Conservation (phyloP, 805 yeast genomes). For the Teunomyces atbi region DNA sequence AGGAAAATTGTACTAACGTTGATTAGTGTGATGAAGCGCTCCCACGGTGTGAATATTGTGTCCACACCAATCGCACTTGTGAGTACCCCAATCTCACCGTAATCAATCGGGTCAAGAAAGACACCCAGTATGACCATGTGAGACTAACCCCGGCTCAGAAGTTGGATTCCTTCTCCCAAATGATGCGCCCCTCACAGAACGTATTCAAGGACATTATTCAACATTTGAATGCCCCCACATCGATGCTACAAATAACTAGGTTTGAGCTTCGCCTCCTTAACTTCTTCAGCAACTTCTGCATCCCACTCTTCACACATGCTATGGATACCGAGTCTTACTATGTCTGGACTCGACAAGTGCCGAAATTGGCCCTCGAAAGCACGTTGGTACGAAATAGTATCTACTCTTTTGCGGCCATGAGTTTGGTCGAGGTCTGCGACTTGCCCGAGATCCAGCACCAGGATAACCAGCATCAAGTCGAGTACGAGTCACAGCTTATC, state of each 20-base stretch:
- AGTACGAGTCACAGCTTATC: not conserved
- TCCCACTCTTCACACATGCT: conserved; percentile 24
- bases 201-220: not conserved
- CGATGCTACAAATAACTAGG: conserved; percentile 17
- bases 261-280: conserved; percentile 25
- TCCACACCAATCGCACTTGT: conserved; percentile 26
- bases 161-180: not conserved
- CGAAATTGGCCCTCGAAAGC: conserved; percentile 21
- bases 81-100: not conserved
- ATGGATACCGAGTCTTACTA: conserved; percentile 17
- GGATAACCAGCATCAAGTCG: not conserved
- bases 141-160: conserved; percentile 13
- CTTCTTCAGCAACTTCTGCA: conserved; percentile 29
- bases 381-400: conserved; percentile 25
- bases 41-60: conserved; percentile 34
- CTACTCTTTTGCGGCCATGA: conserved; percentile 22
- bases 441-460: conserved; percentile 20
- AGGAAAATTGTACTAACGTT: conserved; percentile 8
- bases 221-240: conserved; percentile 14
- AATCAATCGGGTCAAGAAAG: no score
- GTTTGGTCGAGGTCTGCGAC: conserved; percentile 8
- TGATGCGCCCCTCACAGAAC: not conserved
- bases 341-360: conserved; percentile 27
- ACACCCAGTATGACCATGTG: no score
- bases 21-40: conserved; percentile 28